These are phyloP conservation scores for Iris pallida DNA, from an alignment of 116 monocot species.

Conservation along the genomic window DNA sequence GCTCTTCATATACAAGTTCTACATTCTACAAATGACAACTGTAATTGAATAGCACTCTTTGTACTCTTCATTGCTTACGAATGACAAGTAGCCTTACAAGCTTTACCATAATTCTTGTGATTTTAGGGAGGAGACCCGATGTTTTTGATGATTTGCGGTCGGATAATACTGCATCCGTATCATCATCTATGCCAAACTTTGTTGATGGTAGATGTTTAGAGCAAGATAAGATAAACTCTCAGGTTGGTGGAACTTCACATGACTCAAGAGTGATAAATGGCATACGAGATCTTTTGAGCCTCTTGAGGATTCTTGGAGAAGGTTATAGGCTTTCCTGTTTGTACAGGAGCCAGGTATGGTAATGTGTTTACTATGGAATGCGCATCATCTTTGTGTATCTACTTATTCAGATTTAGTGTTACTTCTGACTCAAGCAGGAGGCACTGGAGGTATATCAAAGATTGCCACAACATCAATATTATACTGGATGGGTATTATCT, in stretches of 20 bases:
- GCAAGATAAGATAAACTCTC: conserved; percentile 37
- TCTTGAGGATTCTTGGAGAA: conserved; percentile 80
- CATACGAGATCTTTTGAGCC: conserved; percentile 55
- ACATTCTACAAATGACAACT: no score
- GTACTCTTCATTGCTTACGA: no score
- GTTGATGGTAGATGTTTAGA: conserved; percentile 45
- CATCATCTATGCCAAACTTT: conserved; percentile 25
- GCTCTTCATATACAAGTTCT: no score
- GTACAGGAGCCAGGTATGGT: conserved; percentile 74
- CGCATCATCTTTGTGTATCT: neutral
- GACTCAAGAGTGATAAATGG: conserved; percentile 44
- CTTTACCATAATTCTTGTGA: conserved; percentile 4
- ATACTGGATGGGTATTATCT: conserved; percentile 93
- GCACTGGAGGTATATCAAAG: conserved; percentile 78
- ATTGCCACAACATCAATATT: conserved; percentile 80
- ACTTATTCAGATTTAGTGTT: neutral
- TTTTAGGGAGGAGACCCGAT: conserved; percentile 45
- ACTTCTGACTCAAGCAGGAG: conserved; percentile 52
- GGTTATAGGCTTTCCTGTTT: conserved; percentile 81
- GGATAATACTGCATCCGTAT: conserved; percentile 32
- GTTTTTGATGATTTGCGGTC: conserved; percentile 48
- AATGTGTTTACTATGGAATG: neutral
- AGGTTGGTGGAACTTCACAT: conserved; percentile 27
- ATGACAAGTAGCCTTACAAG: neutral
- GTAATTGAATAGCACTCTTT: no score